Percentiles rank a stretch among this genome's conserved stretches.
Conservation (phyloP, 1,284 basidiomycete genomes). For the Volvariella volvacea region DNA sequence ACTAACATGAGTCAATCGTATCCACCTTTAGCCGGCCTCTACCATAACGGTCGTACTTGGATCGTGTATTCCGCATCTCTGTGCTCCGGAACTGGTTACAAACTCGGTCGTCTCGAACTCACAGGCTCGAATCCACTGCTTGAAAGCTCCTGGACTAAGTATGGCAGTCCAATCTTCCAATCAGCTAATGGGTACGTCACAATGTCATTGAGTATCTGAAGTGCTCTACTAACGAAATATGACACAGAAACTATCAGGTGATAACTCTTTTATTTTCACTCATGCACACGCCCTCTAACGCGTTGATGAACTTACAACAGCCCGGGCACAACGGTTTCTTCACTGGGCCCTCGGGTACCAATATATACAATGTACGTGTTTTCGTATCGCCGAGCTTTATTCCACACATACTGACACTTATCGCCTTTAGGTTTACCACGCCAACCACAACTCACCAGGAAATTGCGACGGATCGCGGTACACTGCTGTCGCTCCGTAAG, state of each 20-base stretch:
- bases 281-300: no score
- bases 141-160: slow-evolving; percentile 27
- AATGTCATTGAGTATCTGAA: not conserved
- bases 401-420: not conserved
- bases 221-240: no score
- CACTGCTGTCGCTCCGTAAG: slow-evolving; percentile 24
- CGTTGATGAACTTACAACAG: slow-evolving; percentile 8
- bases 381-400: not conserved
- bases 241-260: no score
- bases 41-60: slow-evolving; percentile 25
- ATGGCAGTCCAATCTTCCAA: slow-evolving; percentile 21
- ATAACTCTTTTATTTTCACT: no score
- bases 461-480: slow-evolving; percentile 25
- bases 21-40: slow-evolving; percentile 16
- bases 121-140: slow-evolving; percentile 26
- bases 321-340: slow-evolving; percentile 31
- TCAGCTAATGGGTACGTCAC: slow-evolving; percentile 24
- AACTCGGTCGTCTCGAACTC: slow-evolving; percentile 25
- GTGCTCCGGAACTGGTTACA: slow-evolving; percentile 26
- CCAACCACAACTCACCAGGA: slow-evolving; percentile 18
- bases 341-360: slow-evolving; percentile 21
- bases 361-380: slow-evolving; percentile 22
- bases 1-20: not conserved
- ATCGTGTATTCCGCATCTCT: slow-evolving; percentile 26
- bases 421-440: slow-evolving; percentile 19